phyloP scores from a whole-genome alignment of 23 red algal genomes.

The Porphyridium purpureum region DNA sequence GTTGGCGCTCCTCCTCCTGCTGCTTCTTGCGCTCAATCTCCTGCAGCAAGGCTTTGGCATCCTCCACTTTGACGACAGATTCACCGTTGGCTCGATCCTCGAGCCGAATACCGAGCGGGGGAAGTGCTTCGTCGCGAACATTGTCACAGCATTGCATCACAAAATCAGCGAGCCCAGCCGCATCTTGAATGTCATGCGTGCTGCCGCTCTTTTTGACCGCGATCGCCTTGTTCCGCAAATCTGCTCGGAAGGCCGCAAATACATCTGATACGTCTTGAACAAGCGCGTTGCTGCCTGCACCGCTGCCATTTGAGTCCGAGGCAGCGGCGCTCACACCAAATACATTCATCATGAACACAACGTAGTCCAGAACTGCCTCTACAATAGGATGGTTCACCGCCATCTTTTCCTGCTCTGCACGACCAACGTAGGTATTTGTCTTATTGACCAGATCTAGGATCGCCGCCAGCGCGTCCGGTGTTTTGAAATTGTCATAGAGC shows the following conservation, averaged over 20 bases:
- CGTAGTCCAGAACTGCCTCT: constrained; percentile 21
- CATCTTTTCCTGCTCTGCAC: neutral
- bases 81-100: constrained; percentile 51
- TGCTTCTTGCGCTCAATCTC: constrained; percentile 37
- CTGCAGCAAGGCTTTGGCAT: constrained; percentile 28
- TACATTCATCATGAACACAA: constrained; percentile 44
- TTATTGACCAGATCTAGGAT: constrained; percentile 26
- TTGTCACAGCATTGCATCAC: constrained; percentile 47
- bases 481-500: constrained; percentile 75
- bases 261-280: constrained; percentile 26
- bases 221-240: constrained; percentile 5
- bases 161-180: too few species aligned
- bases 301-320: constrained; percentile 19
- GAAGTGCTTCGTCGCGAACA: constrained; percentile 60
- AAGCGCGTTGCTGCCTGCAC: constrained; percentile 4
- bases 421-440: constrained; percentile 68
- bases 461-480: constrained; percentile 34
- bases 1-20: constrained; percentile 23
- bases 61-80: constrained; percentile 43
- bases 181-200: constrained; percentile 13
- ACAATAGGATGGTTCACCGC: constrained; percentile 11
- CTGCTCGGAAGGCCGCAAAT: constrained; percentile 21
- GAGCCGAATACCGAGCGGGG: constrained; percentile 64
- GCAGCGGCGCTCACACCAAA: constrained; percentile 28
- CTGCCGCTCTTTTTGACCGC: constrained; percentile 5